Base-by-base conservation (phyloP, 192 early-diverging fungal species). In the Fimicolochytrium jonesii region DNA sequence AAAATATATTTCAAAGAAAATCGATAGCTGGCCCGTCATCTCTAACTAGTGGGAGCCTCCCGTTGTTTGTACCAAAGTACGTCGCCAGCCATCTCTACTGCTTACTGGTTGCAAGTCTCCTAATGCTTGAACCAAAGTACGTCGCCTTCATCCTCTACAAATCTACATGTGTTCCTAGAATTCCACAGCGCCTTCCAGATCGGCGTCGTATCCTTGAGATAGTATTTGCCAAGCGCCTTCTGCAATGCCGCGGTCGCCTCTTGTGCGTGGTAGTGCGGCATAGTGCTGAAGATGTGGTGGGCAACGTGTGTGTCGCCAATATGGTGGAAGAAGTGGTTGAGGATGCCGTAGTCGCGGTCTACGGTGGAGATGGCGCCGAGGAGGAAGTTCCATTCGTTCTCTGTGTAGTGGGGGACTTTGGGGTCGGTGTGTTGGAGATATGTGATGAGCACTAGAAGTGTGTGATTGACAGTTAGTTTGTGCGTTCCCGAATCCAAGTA, bases 401-500 rank as follows among this genome's bases (percentile, higher is more conserved):
- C 90, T 56, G 76, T 70, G 80, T 91, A 98, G 70, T 95, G 91
- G n/a, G 95, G 95, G 20, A 98, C 63, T 2, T 67, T 73, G 28
- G 90, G 81, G 66, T 94, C 85, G 45, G 92, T 93, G 74, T 98
- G 95, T 79, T 97, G 92, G 54, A 97, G 71, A 69, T 78, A 97
- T 6, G 95, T 97, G 68, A 97, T 97, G 55, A 90, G 74, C n/a
- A 97, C 93, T 37, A 97, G 82, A n/a, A n/a, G n/a, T n/a, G n/a
- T n/a, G n/a, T n/a, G n/a, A n/a, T n/a, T n/a, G n/a, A n/a, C n/a
- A n/a, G n/a, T n/a, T n/a, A n/a, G n/a, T n/a, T n/a, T n/a, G n/a
- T n/a, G n/a, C n/a, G n/a, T n/a, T n/a, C n/a, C n/a, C n/a, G n/a
- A n/a, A n/a, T n/a, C n/a, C n/a, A n/a, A n/a, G n/a, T n/a, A n/a